Evolutionary conservation across 1,284 basidiomycete genomes (phyloP).

Genomic region (Fomitopsis betulina): DNA sequence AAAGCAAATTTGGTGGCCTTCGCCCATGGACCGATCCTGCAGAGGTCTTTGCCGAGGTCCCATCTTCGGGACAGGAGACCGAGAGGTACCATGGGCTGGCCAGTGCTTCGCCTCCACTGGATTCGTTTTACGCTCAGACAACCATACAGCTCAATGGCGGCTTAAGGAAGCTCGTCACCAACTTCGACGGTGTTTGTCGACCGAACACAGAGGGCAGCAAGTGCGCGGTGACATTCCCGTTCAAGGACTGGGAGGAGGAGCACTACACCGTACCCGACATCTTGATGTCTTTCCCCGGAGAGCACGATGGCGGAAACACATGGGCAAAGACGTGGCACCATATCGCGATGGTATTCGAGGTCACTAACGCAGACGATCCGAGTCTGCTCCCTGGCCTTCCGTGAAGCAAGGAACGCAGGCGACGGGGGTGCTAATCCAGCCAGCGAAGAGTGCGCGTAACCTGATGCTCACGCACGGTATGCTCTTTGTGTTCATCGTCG

Average conservation of each 20-base stretch:
- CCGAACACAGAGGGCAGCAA: neutral
- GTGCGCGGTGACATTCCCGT: neutral
- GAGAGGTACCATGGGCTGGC: too few species aligned
- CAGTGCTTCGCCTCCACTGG: too few species aligned
- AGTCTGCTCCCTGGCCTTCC: too few species aligned
- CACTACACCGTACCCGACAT: neutral
- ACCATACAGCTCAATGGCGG: too few species aligned
- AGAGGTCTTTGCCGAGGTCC: too few species aligned
- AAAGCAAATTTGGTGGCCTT: too few species aligned
- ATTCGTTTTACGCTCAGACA: too few species aligned
- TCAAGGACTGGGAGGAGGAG: neutral
- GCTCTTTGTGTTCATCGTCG: conserved; percentile 13
- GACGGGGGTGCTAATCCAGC: conserved; percentile 1
- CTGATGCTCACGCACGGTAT: conserved; percentile 9
- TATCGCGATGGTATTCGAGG: neutral
- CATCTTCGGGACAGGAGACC: too few species aligned
- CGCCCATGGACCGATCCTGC: too few species aligned
- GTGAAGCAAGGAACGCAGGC: too few species aligned
- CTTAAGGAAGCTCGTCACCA: neutral
- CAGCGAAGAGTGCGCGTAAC: conserved; percentile 1
- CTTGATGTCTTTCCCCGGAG: neutral
- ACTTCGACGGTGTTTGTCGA: too few species aligned
- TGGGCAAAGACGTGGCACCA: neutral
- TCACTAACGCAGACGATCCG: too few species aligned
- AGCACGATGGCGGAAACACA: neutral